phyloP scores from a whole-genome alignment of 1,139 yeast species.

The Saccharomycopsis hybrid region DNA sequence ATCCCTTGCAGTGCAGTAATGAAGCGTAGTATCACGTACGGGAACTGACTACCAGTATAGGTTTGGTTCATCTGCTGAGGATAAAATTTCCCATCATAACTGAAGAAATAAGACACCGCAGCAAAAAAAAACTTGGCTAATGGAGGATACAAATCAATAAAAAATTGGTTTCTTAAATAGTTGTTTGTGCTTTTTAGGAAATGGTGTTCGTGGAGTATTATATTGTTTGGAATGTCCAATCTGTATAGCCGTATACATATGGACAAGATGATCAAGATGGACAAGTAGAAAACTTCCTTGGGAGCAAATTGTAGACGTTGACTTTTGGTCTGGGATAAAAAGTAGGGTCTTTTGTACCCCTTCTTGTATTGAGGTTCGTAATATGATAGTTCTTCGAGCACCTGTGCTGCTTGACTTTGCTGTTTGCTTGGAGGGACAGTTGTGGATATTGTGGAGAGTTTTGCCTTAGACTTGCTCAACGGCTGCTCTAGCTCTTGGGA shows the following conservation, averaged over 20 bases:
- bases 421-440: background rate
- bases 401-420: background rate
- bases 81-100: conserved; percentile 42
- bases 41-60: conserved; percentile 28
- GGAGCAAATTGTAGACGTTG: conserved; percentile 14
- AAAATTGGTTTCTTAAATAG: conserved; percentile 56
- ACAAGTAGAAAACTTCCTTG: background rate
- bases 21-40: conserved; percentile 44
- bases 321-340: background rate
- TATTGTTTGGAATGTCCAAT: conserved; percentile 22
- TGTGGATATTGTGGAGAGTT: too few species aligned
- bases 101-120: conserved; percentile 34
- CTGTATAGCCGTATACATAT: conserved; percentile 3
- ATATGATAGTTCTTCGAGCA: background rate
- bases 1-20: conserved; percentile 50
- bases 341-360: conserved; percentile 10
- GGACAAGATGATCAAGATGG: conserved; percentile 3
- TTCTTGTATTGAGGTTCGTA: conserved; percentile 3
- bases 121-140: conserved; percentile 45
- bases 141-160: conserved; percentile 60
- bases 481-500: too few species aligned
- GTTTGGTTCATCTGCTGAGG: conserved; percentile 31
- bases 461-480: too few species aligned
- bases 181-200: conserved; percentile 63
- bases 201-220: conserved; percentile 59